Evolutionary conservation across 257 asterid species (phyloP), one percentile per base, ranked within the genome.

Genomic region (Striga asiatica): DNA sequence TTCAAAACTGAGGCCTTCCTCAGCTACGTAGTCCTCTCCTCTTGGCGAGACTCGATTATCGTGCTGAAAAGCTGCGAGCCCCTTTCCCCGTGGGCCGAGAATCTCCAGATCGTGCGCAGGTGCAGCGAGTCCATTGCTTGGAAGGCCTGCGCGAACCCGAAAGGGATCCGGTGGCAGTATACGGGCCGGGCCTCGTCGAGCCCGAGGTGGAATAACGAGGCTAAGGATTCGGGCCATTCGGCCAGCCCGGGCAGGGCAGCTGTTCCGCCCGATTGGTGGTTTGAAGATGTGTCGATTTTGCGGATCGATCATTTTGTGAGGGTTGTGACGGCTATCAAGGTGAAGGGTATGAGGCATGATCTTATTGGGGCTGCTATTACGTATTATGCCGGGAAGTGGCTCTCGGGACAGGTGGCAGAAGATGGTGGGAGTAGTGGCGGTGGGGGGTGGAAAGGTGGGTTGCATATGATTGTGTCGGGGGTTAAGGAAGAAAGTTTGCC

Each of bases 101-200:
- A 87, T 41, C 95, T 91, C 65, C 98, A 91, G 20, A 87, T 91
- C 20, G 96, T 91, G 3, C 50, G 98, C 17, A 72, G 96, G 54
- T 91, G 95, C 53, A 82, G 98, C 27, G 98, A 91, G 67, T 91
- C 98, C 0, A 91, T 91, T 11, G 98, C 98, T 0, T 91, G 96
- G 98, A 91, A 91, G 58, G 95, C 98, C 38, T 87, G 98, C 50
- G 94, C 98, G 1, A 91, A 91, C 51, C 98, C 98, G 0, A 91
- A 87, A 56, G 98, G 98, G 1, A 91, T 91, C 54, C 73, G 77
- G 65, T 91, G 98, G 98, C 98, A 83, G 9, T 86, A 86, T 32
- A 86, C 98, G 0, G 96, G 96, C 0, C 75, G 83, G n/a, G 64
- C 81, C 0, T 79, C 60, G 14, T 82, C 97, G 3, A 89, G 96